These are phyloP conservation scores for Aspergillus diversus DNA, from an alignment of 495 filamentous ascomycete genomes.

Conservation along the genomic window DNA sequence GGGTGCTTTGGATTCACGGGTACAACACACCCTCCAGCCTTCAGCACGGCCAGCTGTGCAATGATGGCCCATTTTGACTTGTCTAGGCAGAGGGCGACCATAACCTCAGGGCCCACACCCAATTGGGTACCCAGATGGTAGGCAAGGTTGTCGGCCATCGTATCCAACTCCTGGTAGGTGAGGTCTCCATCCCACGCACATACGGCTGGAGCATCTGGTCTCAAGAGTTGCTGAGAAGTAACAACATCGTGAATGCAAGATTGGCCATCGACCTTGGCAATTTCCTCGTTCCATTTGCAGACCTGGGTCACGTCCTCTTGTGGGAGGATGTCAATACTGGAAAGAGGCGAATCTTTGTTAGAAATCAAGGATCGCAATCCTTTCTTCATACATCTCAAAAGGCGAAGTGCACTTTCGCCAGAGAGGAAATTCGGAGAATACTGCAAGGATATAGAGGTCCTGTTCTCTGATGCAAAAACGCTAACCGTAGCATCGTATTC, in stretches of 20 bases:
- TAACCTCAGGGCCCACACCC: constrained; percentile 13
- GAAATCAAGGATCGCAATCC: constrained; percentile 8
- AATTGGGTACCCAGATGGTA: not conserved
- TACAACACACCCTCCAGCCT: constrained; percentile 12
- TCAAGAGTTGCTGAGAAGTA: constrained; percentile 3
- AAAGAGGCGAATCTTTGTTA: not conserved
- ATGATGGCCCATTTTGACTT: constrained; percentile 17
- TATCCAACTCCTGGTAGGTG: constrained; percentile 31
- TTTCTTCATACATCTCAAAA: constrained; percentile 6
- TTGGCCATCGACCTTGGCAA: constrained; percentile 7
- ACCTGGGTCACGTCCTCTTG: constrained; percentile 9
- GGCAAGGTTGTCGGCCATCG: constrained; percentile 4
- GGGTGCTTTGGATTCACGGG: constrained; percentile 19
- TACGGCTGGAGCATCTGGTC: constrained; percentile 2
- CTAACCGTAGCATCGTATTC: constrained; percentile 17
- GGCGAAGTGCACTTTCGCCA: not conserved
- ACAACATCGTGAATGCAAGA: constrained; percentile 12
- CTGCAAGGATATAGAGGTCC: constrained; percentile 6
- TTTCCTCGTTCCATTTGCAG: constrained; percentile 10
- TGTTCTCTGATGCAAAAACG: constrained; percentile 10
- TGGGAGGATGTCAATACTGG: not conserved
- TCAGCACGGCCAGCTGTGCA: constrained; percentile 15
- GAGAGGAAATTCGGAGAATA: constrained; percentile 12
- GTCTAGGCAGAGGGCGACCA: constrained; percentile 16
- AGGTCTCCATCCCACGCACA: constrained; percentile 36